Evolutionary conservation across 2,329 filamentous ascomycete species (phyloP).

Genomic region (Beauveria brongniartii): DNA sequence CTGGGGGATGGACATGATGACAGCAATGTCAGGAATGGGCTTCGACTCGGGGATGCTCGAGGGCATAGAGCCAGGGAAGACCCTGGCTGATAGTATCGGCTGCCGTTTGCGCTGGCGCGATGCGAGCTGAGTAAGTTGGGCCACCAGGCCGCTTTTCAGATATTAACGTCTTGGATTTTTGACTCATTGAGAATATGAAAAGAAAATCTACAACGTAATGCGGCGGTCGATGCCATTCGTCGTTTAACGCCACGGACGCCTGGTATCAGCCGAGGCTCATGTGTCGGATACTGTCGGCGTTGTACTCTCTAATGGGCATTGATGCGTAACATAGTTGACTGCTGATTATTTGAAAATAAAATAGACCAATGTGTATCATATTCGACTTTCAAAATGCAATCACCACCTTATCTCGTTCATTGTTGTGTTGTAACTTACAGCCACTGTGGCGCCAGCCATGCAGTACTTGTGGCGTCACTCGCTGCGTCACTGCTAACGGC

Average conservation of each 20-base stretch:
- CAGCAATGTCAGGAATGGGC: conserved; percentile 3
- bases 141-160: neutral
- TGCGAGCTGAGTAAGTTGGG: neutral
- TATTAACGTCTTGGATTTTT: neutral
- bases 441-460: neutral
- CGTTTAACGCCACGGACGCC: too few species aligned
- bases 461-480: neutral
- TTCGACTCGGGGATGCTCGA: neutral
- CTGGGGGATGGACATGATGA: conserved; percentile 5
- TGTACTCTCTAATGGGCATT: neutral
- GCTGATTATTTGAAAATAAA: too few species aligned
- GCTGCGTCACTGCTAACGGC: neutral
- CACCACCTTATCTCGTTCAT: neutral
- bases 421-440: neutral
- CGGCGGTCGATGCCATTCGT: too few species aligned
- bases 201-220: neutral
- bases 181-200: neutral
- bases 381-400: neutral
- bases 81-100: neutral
- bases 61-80: neutral
- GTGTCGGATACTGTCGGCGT: neutral
- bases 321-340: neutral
- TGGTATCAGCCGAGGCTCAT: neutral
- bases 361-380: too few species aligned
- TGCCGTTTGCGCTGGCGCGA: neutral